Conservation (phyloP, 169 alveolate genomes). For the Cystoisospora suis region DNA sequence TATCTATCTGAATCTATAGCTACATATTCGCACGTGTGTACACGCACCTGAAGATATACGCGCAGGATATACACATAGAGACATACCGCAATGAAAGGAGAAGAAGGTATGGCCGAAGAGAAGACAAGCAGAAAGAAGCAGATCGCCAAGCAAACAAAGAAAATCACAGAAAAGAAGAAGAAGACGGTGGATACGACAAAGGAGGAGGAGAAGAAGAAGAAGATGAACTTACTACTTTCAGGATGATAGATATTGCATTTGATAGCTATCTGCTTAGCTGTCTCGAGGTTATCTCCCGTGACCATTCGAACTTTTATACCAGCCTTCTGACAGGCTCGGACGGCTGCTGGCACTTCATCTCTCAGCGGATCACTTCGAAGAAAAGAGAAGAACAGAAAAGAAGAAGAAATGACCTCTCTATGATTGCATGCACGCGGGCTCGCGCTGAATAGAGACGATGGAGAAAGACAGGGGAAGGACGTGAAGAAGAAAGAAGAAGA, state of each 20-base stretch:
- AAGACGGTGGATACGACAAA: background rate
- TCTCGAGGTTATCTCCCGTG: slow-evolving; percentile 89
- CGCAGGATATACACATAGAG: background rate
- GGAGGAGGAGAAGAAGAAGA: background rate
- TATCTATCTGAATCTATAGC: background rate
- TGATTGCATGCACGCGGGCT: background rate
- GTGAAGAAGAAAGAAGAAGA: background rate
- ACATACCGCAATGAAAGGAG: background rate
- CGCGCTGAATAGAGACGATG: background rate
- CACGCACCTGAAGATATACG: background rate
- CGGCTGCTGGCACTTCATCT: slow-evolving; percentile 86
- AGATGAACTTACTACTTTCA: slow-evolving; percentile 45
- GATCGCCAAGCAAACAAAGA: background rate
- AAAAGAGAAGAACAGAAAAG: background rate
- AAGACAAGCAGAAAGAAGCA: background rate
- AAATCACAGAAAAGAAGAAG: background rate
- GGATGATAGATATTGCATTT: slow-evolving; percentile 82
- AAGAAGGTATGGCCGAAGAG: background rate
- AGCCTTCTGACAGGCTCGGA: slow-evolving; percentile 82
- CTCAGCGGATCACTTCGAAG: slow-evolving; percentile 77
- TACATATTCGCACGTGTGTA: background rate
- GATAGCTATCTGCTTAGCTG: slow-evolving; percentile 87
- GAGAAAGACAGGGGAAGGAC: background rate
- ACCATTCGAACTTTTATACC: slow-evolving; percentile 90
- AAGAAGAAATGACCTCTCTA: background rate